phyloP scores from a whole-genome alignment of 139 green algal species.

The Chlamydomonas asymmetrica region DNA sequence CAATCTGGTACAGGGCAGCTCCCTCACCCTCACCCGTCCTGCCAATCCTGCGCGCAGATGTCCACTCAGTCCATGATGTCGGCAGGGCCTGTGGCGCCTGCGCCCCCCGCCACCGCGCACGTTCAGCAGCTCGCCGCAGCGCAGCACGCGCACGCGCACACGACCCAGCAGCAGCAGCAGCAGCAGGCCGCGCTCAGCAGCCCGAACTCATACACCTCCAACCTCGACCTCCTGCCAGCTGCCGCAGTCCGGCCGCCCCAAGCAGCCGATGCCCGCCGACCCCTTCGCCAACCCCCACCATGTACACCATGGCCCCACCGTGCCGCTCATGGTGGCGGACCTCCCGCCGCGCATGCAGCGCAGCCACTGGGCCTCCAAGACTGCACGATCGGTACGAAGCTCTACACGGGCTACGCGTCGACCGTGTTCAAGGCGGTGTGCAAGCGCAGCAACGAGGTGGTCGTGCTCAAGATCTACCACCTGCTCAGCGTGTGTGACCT shows the following conservation, averaged over 20 bases:
- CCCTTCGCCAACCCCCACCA: constrained; percentile 29
- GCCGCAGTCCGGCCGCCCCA: constrained; percentile 22
- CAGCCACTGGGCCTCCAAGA: constrained; percentile 49
- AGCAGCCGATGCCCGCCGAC: constrained; percentile 30
- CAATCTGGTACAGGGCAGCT: too few species aligned
- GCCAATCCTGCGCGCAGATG: too few species aligned
- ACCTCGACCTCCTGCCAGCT: constrained; percentile 39
- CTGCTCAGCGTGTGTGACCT: constrained; percentile 54
- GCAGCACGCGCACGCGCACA: neutral
- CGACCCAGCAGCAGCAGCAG: neutral
- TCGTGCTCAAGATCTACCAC: constrained; percentile 60
- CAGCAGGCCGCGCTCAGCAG: constrained; percentile 11
- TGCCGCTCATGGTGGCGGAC: constrained; percentile 42
- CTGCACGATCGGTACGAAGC: constrained; percentile 53
- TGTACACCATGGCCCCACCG: constrained; percentile 35
- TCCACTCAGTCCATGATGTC: constrained; percentile 14
- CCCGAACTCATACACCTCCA: constrained; percentile 29
- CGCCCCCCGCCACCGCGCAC: constrained; percentile 6
- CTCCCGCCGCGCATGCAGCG: constrained; percentile 56
- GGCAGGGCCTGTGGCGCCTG: neutral
- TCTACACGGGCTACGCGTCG: constrained; percentile 59
- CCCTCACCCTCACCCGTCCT: too few species aligned
- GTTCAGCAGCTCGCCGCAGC: constrained; percentile 9
- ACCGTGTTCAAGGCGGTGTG: constrained; percentile 60
- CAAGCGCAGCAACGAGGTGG: constrained; percentile 42